A percentile compares a stretch with the other conserved stretches of the same genome.
phyloP scores from a whole-genome alignment of 805 yeast genomes.

The Komagataella kurtzmanii region DNA sequence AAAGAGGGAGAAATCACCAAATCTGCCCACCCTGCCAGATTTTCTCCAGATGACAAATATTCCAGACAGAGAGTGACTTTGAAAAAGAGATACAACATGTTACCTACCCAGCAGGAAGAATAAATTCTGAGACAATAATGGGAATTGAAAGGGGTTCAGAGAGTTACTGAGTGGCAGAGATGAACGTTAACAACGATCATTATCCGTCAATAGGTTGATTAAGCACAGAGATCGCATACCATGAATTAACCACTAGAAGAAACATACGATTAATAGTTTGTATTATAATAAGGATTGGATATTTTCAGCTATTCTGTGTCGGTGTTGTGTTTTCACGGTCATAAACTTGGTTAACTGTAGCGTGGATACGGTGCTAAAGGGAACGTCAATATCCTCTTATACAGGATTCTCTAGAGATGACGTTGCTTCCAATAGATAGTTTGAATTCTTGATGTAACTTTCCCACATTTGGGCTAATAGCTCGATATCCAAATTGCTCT shows the following conservation, averaged over 20 bases:
- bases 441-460: slow-evolving; percentile 56
- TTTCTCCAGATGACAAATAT: slow-evolving; percentile 98
- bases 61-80: slow-evolving; percentile 97
- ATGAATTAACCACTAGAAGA: background rate
- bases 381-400: slow-evolving; percentile 4
- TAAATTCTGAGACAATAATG: no score
- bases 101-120: slow-evolving; percentile 62
- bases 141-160: no score
- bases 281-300: background rate
- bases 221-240: background rate
- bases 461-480: slow-evolving; percentile 70
- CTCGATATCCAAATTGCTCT: slow-evolving; percentile 56
- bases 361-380: background rate
- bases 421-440: slow-evolving; percentile 56
- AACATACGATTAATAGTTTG: background rate
- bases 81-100: slow-evolving; percentile 82
- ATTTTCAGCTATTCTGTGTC: background rate
- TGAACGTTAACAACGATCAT: background rate
- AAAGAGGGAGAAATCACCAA: slow-evolving; percentile 89
- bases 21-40: slow-evolving; percentile 99
- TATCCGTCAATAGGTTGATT: background rate
- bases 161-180: background rate
- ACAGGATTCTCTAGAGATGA: slow-evolving; percentile 46
- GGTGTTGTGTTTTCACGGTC: background rate
- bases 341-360: background rate